Percentiles rank a stretch among this genome's conserved stretches.
These are phyloP conservation scores for Colletotrichum incanum DNA, from an alignment of 2,329 filamentous ascomycete species.

Conservation along the genomic window DNA sequence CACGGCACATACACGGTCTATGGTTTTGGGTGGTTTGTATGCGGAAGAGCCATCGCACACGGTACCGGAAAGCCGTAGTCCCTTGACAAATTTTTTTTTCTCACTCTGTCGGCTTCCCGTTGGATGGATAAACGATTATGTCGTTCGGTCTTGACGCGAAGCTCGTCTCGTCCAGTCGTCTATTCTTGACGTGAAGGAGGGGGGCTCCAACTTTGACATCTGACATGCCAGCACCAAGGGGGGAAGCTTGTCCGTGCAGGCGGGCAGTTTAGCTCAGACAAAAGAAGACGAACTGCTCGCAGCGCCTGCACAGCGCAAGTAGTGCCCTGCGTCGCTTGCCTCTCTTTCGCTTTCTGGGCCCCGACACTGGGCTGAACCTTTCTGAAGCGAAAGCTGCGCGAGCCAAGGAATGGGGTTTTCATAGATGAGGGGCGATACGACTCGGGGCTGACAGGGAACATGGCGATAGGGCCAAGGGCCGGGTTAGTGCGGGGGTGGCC, in stretches of 20 bases:
- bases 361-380: conserved; percentile 14
- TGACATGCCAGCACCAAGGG: conserved; percentile 6
- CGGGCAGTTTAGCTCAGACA: not conserved
- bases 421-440: conserved; percentile 34
- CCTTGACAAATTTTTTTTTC: not conserved
- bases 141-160: not conserved
- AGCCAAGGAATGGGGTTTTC: conserved; percentile 31
- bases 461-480: conserved; percentile 11
- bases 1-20: conserved; percentile 23
- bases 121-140: not conserved
- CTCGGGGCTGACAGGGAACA: conserved; percentile 31
- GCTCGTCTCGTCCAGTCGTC: not conserved
- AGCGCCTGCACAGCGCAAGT: not conserved
- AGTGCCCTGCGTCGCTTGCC: not conserved
- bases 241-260: not conserved
- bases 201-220: not conserved
- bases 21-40: not conserved
- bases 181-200: not conserved
- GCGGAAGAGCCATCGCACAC: not conserved
- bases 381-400: conserved; percentile 25
- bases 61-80: conserved; percentile 18
- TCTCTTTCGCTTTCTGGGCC: not conserved
- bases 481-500: conserved; percentile 17
- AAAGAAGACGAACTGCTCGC: not conserved
- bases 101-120: not conserved